Base-by-base conservation (phyloP, 2,329 filamentous ascomycete species). In the Monosporascus sp. region DNA sequence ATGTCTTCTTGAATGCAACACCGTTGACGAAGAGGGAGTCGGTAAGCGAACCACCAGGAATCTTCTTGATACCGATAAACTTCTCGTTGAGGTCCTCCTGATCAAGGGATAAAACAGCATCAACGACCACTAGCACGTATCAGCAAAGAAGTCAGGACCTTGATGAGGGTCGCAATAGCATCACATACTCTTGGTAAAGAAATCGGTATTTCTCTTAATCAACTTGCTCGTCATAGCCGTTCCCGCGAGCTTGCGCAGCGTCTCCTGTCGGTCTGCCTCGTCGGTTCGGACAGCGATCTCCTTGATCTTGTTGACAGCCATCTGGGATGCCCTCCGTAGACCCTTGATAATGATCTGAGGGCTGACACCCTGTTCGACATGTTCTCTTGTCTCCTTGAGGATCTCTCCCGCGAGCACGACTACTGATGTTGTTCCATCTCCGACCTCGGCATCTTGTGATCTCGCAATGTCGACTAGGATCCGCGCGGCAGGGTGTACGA, bases 221-320 rank as follows among this genome's bases (percentile, higher is more conserved):
- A 99, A 80, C 80, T 99, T 99, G 82, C 92, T 97, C 72, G 92
- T 97, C 94, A 99, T 99, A 63, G 94, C 94, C 27, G 94, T 99
- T 37, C 83, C 90, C 31, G 94, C 94, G 63, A 99, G 79, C 75
- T 96, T 96, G 70, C 79, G 75, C 56, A 99, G 81, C 42, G 92
- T 97, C 64, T 97, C 92, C 63, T 89, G 84, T 74, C 87, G 88
- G 74, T 89, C 93, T 54, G 80, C 83, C 70, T 96, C 90, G 62
- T 84, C 82, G 51, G 90, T 92, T 74, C 85, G 85, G 61, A 97
- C 84, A 47, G 92, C 88, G 71, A 99, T 96, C 76, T 99, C 94
- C 82, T 95, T 96, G 72, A 99, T 87, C 81, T 97, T 97, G 81
- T 97, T 97, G 71, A 97, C 90, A 18, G 94, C 93, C 84, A 97